Evolutionary conservation across 257 asterid species (phyloP), one percentile per base, ranked within the genome.

Genomic region (Penstemon davidsonii): DNA sequence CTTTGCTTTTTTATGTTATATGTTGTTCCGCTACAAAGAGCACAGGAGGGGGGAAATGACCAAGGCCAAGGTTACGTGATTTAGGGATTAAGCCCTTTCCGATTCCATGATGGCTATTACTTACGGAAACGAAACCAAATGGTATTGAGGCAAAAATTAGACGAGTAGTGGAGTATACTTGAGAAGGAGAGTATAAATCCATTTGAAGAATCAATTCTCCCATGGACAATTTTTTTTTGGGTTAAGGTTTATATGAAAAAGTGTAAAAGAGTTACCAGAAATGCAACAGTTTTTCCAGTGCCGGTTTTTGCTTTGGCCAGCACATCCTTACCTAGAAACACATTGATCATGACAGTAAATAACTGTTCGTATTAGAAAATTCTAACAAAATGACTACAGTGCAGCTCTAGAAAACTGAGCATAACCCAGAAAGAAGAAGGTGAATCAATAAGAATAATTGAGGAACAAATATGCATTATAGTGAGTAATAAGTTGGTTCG

Each of bases 251-350:
- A 39, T 13, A 54, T n/a, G 11, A 42, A 64, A 58, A 79, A 75
- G 64, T 47, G 45, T 8, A 45, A 68, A 62, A 44, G 44, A 39
- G 47, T 81, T 87, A 92, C 98, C 97, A 93, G 77, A 83, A 88
- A 93, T n/a, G 99, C 97, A 49, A 93, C 96, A n/a, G 99, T 93
- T 78, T 93, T 93, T 66, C 99, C 97, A 1, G 99, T 93, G 80
- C 99, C 99, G 69, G 99, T 90, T 80, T 59, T 93, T 77, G 99
- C 97, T 84, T 93, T 93, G 83, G 96, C 99, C 70, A 93, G 79
- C 71, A 93, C 96, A 80, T 93, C 98, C 84, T 93, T 93, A 36
- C 98, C 98, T 92, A 81, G 66, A 73, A 68, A 68, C 12, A 64
- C 55, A 70, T 57, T 67, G 25, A 78, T 65, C 45, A 62, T 57